Evolutionary conservation across 768 basidiomycete species (phyloP).

Genomic region (Chalciporus piperatus): DNA sequence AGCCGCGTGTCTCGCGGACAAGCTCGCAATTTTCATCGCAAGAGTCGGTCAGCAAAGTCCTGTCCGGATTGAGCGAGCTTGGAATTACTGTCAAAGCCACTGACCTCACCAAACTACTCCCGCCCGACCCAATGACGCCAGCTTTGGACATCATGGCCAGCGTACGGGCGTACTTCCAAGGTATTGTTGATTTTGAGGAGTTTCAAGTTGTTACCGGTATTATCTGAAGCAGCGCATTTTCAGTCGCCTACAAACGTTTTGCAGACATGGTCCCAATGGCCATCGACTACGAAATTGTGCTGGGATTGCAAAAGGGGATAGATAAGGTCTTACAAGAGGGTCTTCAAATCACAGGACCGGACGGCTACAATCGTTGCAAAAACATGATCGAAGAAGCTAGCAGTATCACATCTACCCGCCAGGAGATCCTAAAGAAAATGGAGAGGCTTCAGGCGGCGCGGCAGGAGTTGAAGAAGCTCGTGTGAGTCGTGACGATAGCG

Average conservation of each 20-base stretch:
- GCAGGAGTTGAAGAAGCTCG: slow-evolving; percentile 29
- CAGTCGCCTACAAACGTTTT: slow-evolving; percentile 45
- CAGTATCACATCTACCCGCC: slow-evolving; percentile 41
- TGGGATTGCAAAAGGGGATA: slow-evolving; percentile 45
- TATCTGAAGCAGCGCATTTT: not conserved
- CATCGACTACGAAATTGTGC: slow-evolving; percentile 35
- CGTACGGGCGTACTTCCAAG: slow-evolving; percentile 69
- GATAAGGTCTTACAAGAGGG: slow-evolving; percentile 42
- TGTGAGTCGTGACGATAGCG: not conserved
- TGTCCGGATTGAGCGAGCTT: slow-evolving; percentile 3
- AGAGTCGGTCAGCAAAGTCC: slow-evolving; percentile 29
- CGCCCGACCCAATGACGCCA: slow-evolving; percentile 49
- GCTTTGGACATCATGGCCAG: slow-evolving; percentile 64
- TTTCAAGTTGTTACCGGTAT: too few species aligned
- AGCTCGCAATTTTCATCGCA: not conserved
- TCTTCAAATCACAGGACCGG: slow-evolving; percentile 47
- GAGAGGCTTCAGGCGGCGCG: slow-evolving; percentile 46
- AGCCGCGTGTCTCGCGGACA: not conserved
- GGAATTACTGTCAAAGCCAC: slow-evolving; percentile 34
- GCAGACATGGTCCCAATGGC: slow-evolving; percentile 37
- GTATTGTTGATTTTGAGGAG: slow-evolving; percentile 27
- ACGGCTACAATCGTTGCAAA: slow-evolving; percentile 44
- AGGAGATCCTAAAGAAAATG: slow-evolving; percentile 48
- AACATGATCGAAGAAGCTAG: slow-evolving; percentile 50
- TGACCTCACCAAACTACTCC: slow-evolving; percentile 47